Evolutionary conservation across 1,139 yeast genomes (phyloP).

Genomic region (Candida glucosophila): DNA sequence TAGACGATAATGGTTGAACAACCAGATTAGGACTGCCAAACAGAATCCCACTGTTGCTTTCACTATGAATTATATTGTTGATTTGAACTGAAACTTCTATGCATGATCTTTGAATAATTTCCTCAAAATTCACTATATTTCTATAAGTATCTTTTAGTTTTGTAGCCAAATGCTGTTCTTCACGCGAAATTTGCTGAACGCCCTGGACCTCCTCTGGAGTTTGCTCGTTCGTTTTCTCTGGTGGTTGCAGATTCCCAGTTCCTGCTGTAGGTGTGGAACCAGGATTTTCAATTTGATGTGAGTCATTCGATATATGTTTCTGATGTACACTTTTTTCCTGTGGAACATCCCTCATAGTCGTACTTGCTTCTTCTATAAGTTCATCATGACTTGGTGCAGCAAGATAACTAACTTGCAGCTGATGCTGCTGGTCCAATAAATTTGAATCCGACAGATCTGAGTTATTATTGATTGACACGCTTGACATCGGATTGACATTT

Average conservation of each 20-base stretch:
- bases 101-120: constrained; percentile 62
- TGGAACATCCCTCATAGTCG: no score
- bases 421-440: constrained; percentile 7
- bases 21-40: not conserved
- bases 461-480: constrained; percentile 21
- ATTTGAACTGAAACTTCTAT: constrained; percentile 44
- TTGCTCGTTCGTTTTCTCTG: no score
- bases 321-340: no score
- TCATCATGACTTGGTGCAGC: no score
- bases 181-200: constrained; percentile 50
- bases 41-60: constrained; percentile 13
- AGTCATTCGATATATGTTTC: no score
- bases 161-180: constrained; percentile 63
- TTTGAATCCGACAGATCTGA: constrained; percentile 38
- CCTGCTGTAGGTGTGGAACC: no score
- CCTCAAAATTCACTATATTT: constrained; percentile 58
- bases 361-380: no score
- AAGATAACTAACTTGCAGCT: no score
- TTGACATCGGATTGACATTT: constrained; percentile 21
- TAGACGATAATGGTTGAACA: constrained; percentile 10
- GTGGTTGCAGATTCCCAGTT: no score
- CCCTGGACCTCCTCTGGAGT: no score
- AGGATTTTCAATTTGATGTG: no score
- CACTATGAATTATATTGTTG: constrained; percentile 32
- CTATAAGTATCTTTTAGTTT: constrained; percentile 69